Conservation (phyloP, 345 rosid genomes). For the Melaleuca alternifolia region DNA sequence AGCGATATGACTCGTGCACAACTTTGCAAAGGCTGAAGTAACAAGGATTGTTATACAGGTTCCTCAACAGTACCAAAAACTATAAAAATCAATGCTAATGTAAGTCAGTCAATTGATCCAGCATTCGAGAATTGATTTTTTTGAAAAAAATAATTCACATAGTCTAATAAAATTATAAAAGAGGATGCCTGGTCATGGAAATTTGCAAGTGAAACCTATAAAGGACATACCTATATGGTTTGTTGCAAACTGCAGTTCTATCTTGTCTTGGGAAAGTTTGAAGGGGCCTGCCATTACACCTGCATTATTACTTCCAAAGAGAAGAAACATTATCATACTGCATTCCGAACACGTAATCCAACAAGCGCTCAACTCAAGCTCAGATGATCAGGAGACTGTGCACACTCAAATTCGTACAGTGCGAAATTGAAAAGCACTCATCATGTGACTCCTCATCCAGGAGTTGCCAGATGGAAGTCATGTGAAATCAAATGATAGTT, state of each 20-base stretch:
- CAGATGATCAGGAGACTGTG: not conserved
- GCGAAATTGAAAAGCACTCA: not conserved
- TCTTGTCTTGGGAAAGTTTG: slow-evolving; percentile 38
- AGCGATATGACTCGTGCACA: not conserved
- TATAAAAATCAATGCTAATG: too few relatives aligned
- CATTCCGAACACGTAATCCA: too few relatives aligned
- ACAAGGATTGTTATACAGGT: not conserved
- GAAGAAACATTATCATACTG: not conserved
- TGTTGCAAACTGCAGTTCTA: slow-evolving; percentile 45
- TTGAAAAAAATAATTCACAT: too few relatives aligned
- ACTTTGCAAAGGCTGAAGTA: not conserved
- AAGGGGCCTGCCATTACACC: slow-evolving; percentile 34
- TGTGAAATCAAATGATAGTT: not conserved
- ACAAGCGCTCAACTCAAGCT: not conserved
- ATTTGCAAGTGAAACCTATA: not conserved
- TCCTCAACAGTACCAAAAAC: not conserved
- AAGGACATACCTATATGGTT: slow-evolving; percentile 40
- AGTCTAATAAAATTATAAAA: too few relatives aligned
- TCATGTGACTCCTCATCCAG: not conserved
- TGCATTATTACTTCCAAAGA: slow-evolving; percentile 24
- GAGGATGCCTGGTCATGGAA: too few relatives aligned
- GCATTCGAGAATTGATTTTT: not conserved
- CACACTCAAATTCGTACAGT: not conserved
- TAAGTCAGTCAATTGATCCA: too few relatives aligned
- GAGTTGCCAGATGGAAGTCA: not conserved